Evolutionary conservation across 2,329 filamentous ascomycete genomes (phyloP).

Genomic region (Aspergillus aculeatinus): DNA sequence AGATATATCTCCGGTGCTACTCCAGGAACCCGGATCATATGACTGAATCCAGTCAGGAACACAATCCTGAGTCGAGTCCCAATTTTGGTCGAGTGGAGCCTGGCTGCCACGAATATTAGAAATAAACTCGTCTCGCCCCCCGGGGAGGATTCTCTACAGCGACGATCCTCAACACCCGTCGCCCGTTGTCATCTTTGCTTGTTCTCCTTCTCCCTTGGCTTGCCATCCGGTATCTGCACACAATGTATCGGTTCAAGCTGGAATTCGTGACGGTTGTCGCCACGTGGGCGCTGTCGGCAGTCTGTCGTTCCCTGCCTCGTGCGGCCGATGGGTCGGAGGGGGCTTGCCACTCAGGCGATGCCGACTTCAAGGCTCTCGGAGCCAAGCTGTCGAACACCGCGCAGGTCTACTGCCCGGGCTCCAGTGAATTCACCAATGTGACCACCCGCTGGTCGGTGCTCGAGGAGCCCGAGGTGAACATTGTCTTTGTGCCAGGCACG

Average conservation of each 20-base stretch:
- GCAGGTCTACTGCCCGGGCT: slow-evolving; percentile 46
- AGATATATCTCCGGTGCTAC: too few relatives aligned
- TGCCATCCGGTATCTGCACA: background rate
- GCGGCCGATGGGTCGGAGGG: background rate
- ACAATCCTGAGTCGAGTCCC: too few relatives aligned
- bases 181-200: background rate
- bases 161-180: too few relatives aligned
- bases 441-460: slow-evolving; percentile 50
- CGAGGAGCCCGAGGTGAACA: slow-evolving; percentile 43
- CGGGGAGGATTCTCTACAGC: too few relatives aligned
- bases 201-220: background rate
- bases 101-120: too few relatives aligned
- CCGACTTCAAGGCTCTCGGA: slow-evolving; percentile 20
- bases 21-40: too few relatives aligned
- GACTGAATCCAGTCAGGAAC: too few relatives aligned
- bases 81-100: too few relatives aligned
- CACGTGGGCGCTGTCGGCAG: slow-evolving; percentile 24
- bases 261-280: slow-evolving; percentile 25
- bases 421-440: slow-evolving; percentile 39
- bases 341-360: slow-evolving; percentile 5
- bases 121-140: too few relatives aligned
- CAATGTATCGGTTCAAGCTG: slow-evolving; percentile 11
- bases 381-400: slow-evolving; percentile 38
- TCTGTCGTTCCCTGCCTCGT: background rate
- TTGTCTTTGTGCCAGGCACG: slow-evolving; percentile 50